Conservation (phyloP, 129 eudicot genomes). For the Tagetes patula region DNA sequence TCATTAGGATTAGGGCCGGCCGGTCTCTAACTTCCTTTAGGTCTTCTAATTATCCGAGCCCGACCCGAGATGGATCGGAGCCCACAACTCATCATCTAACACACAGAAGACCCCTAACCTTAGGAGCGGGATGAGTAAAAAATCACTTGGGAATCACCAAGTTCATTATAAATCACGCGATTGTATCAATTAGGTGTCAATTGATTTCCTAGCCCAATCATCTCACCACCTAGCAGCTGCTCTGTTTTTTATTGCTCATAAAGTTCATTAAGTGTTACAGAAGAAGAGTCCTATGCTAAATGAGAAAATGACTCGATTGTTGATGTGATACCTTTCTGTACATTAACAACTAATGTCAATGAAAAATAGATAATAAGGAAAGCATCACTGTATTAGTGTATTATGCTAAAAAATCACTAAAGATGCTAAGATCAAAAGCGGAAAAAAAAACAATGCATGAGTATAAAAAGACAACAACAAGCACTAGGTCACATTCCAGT, state of each 20-base stretch:
- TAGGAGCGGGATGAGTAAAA: no score
- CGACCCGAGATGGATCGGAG: no score
- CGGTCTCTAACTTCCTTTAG: no score
- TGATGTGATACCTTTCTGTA: slow-evolving; percentile 68
- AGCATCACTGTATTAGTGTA: slow-evolving; percentile 3
- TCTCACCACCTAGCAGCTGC: slow-evolving; percentile 65
- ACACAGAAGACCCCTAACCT: no score
- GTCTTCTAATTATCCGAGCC: no score
- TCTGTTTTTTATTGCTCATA: slow-evolving; percentile 57
- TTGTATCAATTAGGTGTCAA: no score
- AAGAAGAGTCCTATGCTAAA: slow-evolving; percentile 43
- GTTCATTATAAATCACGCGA: no score
- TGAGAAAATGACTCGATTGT: slow-evolving; percentile 67
- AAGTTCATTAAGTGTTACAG: slow-evolving; percentile 26
- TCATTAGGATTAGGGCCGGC: no score
- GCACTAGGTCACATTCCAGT: neutral
- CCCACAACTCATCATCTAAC: no score
- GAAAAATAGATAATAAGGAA: neutral
- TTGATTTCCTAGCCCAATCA: no score
- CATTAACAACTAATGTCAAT: slow-evolving; percentile 25
- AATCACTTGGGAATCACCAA: no score
- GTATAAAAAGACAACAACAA: neutral
- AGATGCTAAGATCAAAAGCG: neutral
- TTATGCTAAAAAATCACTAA: slow-evolving; percentile 3
- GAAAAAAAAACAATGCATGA: neutral